A percentile compares a stretch with the other conserved stretches of the same genome.
Evolutionary conservation across 2,329 filamentous ascomycete species (phyloP).

Genomic region (Xylariaceae sp.): DNA sequence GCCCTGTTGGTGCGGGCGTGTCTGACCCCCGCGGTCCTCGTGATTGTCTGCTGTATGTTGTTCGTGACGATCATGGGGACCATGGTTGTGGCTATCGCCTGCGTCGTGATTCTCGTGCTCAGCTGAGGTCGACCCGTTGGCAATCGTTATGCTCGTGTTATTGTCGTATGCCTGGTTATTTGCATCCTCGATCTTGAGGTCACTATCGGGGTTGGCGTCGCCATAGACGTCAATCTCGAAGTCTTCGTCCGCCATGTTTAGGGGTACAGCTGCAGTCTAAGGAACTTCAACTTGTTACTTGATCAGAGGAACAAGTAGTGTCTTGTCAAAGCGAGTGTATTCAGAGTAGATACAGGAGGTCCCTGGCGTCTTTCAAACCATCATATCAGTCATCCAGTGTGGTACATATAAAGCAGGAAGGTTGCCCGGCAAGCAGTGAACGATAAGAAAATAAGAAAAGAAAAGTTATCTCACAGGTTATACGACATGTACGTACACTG

Average conservation of each 20-base stretch:
- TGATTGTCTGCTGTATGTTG: slow-evolving; percentile 28
- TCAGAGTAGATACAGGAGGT: slow-evolving; percentile 38
- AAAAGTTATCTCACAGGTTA: slow-evolving; percentile 34
- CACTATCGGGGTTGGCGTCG: slow-evolving; percentile 47
- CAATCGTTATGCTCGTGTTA: slow-evolving; percentile 38
- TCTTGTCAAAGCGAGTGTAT: slow-evolving; percentile 34
- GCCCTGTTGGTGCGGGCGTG: slow-evolving; percentile 44
- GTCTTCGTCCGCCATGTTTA: slow-evolving; percentile 61
- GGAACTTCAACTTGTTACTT: slow-evolving; percentile 29
- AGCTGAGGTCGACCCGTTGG: slow-evolving; percentile 30
- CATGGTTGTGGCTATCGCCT: slow-evolving; percentile 33
- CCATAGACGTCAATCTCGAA: slow-evolving; percentile 71
- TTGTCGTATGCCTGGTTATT: slow-evolving; percentile 35
- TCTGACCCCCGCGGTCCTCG: slow-evolving; percentile 27
- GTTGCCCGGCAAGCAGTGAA: slow-evolving; percentile 6
- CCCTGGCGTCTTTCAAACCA: slow-evolving; percentile 32
- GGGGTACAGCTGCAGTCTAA: slow-evolving; percentile 24
- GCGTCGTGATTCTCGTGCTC: slow-evolving; percentile 19
- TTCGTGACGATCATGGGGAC: slow-evolving; percentile 36
- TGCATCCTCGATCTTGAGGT: slow-evolving; percentile 31
- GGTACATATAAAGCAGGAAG: slow-evolving; percentile 23
- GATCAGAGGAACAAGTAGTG: slow-evolving; percentile 21
- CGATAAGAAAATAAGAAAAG: slow-evolving; percentile 28
- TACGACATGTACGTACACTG: slow-evolving; percentile 54
- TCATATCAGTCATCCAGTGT: slow-evolving; percentile 32